Base-by-base conservation (phyloP, 768 basidiomycete genomes). In the Mycena metata region DNA sequence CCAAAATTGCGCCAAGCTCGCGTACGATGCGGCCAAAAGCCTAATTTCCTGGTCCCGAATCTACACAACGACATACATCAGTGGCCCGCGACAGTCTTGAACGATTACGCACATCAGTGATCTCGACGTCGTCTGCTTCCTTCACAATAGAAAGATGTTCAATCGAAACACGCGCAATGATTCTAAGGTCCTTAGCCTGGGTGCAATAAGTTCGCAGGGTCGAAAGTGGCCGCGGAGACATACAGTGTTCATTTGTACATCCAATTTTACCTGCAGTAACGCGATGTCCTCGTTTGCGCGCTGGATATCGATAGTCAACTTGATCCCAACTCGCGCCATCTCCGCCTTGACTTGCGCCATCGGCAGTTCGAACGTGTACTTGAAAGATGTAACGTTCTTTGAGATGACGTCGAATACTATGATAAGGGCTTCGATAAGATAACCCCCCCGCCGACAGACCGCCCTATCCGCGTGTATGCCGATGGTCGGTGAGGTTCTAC, bases 341-440 rank as follows among this genome's bases (percentile, higher is more conserved):
- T 47, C 46, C 46, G n/a, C n/a, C n/a, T n/a, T n/a, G n/a, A n/a
- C n/a, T n/a, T n/a, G n/a, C n/a, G n/a, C n/a, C n/a, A n/a, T n/a
- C n/a, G n/a, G n/a, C n/a, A n/a, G n/a, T n/a, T 47, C 46, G 21
- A 47, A 47, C 19, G 46, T 47, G 46, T 6, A 6, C 46, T 47
- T 47, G 46, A 47, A 47, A 10, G 46, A 6, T 23, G 46, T 19
- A 19, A 47, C 46, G 21, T 47, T 19, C 16, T 47, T 47, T 19
- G 46, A 47, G 21, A 47, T 47, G 21, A 6, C 46, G 16, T 47
- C 11, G 46, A 10, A 47, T n/a, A 23, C 46, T 47, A n/a, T 3
- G 46, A 47, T n/a, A 47, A 47, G 46, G 21, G 46, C 46, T 6
- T 47, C 46, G 21, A 47, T 47, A n/a, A n/a, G n/a, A n/a, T n/a